Evolutionary conservation across 768 basidiomycete genomes (phyloP), one percentile per base, ranked within the genome.

Genomic region (Paxillus rubicundulus): DNA sequence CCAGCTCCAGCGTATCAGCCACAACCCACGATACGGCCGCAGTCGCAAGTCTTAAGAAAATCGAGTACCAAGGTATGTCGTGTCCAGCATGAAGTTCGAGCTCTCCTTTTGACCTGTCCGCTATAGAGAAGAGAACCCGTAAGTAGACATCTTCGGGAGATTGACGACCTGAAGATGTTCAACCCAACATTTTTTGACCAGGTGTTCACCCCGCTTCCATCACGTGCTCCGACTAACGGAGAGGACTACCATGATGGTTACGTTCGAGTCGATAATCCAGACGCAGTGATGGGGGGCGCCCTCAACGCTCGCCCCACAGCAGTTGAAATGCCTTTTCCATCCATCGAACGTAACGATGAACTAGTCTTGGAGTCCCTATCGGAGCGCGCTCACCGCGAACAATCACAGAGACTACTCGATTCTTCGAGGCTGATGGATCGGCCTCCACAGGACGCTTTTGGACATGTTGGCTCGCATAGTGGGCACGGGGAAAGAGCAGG

Each of bases 121-220:
- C 13, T 10, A n/a, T 52, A 69, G 68, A 62, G 70, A 52, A 64
- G 60, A 39, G 65, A 71, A 30, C 68, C 70, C 21, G 68, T 69
- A 47, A 66, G 68, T 36, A 46, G 17, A 27, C 32, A 30, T 37
- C 28, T 53, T 27, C 42, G 45, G 36, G 21, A 9, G 20, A 30
- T 36, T 40, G 39, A 30, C 1, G 30, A 30, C 30, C 12, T 42
- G 42, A 48, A 20, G 30, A 50, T 56, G 50, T 38, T 54, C 57
- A 47, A 61, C 44, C 42, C 36, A 24, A 24, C 18, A n/a, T 18
- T 17, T 34, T 24, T 24, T 53, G 28, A 40, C 43, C 33, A 69
- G 68, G 14, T 71, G 45, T 69, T 69, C 49, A 69, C 68, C 20
- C 68, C 68, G 20, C 44, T 69, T 20, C 68, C 70, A 20, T 69